Evolutionary conservation across 164 flowering plant species (phyloP), one percentile per base, ranked within the genome.

Genomic region (Litsea cubeba): DNA sequence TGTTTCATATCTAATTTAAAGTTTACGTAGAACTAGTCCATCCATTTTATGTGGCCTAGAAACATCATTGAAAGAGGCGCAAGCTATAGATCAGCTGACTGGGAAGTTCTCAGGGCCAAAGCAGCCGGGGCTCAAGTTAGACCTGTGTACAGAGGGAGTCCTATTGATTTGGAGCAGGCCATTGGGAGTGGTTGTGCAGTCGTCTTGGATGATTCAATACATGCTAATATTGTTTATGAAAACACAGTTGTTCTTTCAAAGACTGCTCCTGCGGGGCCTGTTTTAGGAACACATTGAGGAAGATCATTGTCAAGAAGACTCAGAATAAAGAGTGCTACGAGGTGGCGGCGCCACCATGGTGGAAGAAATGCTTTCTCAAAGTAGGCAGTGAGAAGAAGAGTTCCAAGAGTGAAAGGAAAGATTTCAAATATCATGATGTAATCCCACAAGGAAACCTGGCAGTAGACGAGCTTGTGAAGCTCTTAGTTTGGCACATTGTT

Each of bases 401-500:
- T n/a, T n/a, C n/a, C n/a, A n/a, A n/a, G n/a, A n/a, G n/a, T n/a
- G n/a, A n/a, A n/a, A n/a, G n/a, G n/a, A n/a, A n/a, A n/a, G n/a
- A n/a, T n/a, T n/a, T n/a, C n/a, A n/a, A n/a, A n/a, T n/a, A n/a
- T 72, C 73, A 76, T 18, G 74, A 81, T 80, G 81, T 75, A 51
- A 82, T 80, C 68, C 92, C 91, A 28, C 80, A 77, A n/a, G n/a
- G n/a, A 78, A 87, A 81, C 75, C 79, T 95, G 54, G 74, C 87
- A 81, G 84, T 93, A 23, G 97, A 91, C 84, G 99, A 95, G 76
- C 91, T 95, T 68, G 98, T 98, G n/a, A 93, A 93, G 65, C 83
- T 93, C 40, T 82, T 93, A 75, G 84, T 88, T 71, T 94, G 78
- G 79, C 50, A 20, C 40, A 69, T 58, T 51, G 0, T 8, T 51